Percentiles rank a stretch among this genome's conserved stretches.
Evolutionary conservation across 768 basidiomycete species (phyloP).

Genomic region (Podaxis carcinomalis): DNA sequence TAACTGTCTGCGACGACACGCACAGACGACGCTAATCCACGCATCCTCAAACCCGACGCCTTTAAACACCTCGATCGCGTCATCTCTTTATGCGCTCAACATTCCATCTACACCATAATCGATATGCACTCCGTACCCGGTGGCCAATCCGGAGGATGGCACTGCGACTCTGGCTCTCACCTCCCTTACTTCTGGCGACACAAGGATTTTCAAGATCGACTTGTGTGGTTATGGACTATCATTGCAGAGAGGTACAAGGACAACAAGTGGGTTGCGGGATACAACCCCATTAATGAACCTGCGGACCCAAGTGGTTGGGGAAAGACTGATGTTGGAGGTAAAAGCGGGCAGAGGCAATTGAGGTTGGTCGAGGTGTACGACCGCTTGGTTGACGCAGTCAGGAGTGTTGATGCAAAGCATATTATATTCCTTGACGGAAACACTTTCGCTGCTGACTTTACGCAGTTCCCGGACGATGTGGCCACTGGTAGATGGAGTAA

Average conservation of each 20-base stretch:
- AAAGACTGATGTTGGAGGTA: constrained; percentile 1
- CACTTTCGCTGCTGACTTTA: constrained; percentile 77
- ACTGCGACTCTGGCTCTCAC: constrained; percentile 67
- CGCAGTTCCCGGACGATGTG: constrained; percentile 53
- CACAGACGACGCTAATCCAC: constrained; percentile 70
- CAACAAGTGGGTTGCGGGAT: constrained; percentile 81
- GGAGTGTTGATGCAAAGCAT: constrained; percentile 63
- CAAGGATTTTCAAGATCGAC: constrained; percentile 79
- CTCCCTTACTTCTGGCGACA: constrained; percentile 73
- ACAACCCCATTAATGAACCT: constrained; percentile 82
- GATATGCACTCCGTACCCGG: constrained; percentile 78
- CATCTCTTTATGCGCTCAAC: constrained; percentile 65
- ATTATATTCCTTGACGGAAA: constrained; percentile 80
- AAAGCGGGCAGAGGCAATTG: constrained; percentile 35
- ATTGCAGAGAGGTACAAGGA: constrained; percentile 69
- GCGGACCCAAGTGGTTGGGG: constrained; percentile 45
- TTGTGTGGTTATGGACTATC: constrained; percentile 72
- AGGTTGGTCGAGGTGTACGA: constrained; percentile 64
- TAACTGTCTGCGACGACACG: not conserved
- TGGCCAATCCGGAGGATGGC: constrained; percentile 78
- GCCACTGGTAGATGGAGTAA: constrained; percentile 59
- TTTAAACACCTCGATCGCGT: constrained; percentile 85
- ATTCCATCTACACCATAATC: constrained; percentile 75
- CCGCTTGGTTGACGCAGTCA: constrained; percentile 63
- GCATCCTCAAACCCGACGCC: constrained; percentile 67